A percentile compares a stretch with the other conserved stretches of the same genome.
Conservation (phyloP, 2,329 filamentous ascomycete species). For the Trichoderma sp. region DNA sequence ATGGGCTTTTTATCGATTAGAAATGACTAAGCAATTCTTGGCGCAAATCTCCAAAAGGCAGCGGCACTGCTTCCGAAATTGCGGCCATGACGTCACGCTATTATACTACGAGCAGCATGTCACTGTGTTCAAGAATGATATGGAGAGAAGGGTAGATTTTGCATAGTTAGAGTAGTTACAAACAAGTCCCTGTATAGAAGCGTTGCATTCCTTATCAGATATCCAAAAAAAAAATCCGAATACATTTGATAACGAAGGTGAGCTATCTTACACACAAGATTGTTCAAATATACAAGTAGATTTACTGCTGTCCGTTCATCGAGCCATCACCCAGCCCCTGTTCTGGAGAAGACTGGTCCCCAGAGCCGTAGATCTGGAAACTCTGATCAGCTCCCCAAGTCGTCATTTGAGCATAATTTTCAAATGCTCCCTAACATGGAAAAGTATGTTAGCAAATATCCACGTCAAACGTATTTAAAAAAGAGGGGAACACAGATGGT, state of each 20-base stretch:
- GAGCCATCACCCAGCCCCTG: slow-evolving; percentile 36
- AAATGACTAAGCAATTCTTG: neutral
- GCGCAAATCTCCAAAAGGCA: neutral
- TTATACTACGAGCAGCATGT: neutral
- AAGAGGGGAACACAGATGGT: neutral
- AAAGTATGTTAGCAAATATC: slow-evolving; percentile 35
- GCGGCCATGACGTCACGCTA: neutral
- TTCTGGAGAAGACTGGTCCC: slow-evolving; percentile 37
- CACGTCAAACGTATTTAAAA: neutral
- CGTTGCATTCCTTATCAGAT: slow-evolving; percentile 16
- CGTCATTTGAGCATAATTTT: slow-evolving; percentile 59
- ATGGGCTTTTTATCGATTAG: slow-evolving; percentile 17
- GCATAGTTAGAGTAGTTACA: slow-evolving; percentile 5
- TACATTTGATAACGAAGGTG: slow-evolving; percentile 13
- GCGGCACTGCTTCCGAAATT: neutral
- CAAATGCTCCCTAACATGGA: slow-evolving; percentile 54
- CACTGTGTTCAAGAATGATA: neutral
- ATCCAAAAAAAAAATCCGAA: neutral
- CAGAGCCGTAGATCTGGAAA: slow-evolving; percentile 54
- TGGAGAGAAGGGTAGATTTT: slow-evolving; percentile 11
- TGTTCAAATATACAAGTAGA: neutral
- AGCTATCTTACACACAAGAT: slow-evolving; percentile 23
- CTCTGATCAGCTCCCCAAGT: slow-evolving; percentile 57
- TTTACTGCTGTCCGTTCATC: slow-evolving; percentile 32
- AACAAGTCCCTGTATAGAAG: neutral